These are phyloP conservation scores for Globisporangium abappressorium DNA, from an alignment of 352 stramenopile genomes.

Conservation along the genomic window DNA sequence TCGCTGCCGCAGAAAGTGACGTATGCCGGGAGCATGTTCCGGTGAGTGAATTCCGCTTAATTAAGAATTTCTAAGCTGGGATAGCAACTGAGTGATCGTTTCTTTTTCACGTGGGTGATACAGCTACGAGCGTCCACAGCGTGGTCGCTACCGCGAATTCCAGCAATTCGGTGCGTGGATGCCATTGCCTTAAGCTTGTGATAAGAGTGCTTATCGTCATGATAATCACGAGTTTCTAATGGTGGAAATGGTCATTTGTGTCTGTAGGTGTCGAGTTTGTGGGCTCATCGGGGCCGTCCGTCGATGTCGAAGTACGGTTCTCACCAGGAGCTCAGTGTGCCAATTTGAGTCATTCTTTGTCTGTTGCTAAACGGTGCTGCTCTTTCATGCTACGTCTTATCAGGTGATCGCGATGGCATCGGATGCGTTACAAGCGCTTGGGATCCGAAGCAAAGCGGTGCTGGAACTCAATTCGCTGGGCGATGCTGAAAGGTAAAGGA, in stretches of 20 bases:
- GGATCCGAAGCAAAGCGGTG: slow-evolving; percentile 54
- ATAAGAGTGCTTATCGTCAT: background rate
- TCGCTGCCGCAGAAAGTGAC: slow-evolving; percentile 78
- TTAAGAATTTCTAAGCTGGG: background rate
- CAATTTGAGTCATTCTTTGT: background rate
- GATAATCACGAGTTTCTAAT: background rate
- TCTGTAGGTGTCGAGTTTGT: slow-evolving; percentile 73
- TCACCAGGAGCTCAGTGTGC: background rate
- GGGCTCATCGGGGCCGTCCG: slow-evolving; percentile 65
- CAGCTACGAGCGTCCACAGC: slow-evolving; percentile 86
- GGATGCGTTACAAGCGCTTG: slow-evolving; percentile 49
- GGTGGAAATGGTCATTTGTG: slow-evolving; percentile 6
- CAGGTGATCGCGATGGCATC: slow-evolving; percentile 81
- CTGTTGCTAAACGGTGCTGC: background rate
- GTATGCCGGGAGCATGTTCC: slow-evolving; percentile 87
- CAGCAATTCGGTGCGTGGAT: slow-evolving; percentile 73
- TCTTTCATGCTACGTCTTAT: background rate
- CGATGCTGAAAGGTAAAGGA: slow-evolving; percentile 63
- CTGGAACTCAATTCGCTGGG: slow-evolving; percentile 84
- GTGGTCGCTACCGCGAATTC: slow-evolving; percentile 84
- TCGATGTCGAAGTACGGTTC: slow-evolving; percentile 68
- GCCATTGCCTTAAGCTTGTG: background rate
- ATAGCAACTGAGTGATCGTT: background rate
- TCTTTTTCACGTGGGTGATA: slow-evolving; percentile 6
- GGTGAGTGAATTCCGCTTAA: slow-evolving; percentile 41